Evolutionary conservation across 257 asterid genomes (phyloP), one percentile per base, ranked within the genome.

Genomic region (Euphrasia confusa): DNA sequence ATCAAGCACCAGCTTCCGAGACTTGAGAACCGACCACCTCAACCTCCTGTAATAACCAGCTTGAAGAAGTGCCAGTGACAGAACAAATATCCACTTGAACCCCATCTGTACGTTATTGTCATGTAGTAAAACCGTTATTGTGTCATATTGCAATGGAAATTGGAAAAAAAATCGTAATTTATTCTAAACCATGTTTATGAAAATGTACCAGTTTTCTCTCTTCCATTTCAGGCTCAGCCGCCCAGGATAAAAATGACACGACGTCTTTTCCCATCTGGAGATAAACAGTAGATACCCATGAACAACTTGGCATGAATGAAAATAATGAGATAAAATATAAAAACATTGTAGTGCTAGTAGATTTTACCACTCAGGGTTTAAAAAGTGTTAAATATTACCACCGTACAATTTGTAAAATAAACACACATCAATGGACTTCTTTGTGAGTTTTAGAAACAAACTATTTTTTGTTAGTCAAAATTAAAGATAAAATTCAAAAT

Each of bases 161-260:
- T 13, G 35, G 48, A 10, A 24, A 11, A 49, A 2, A 14, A 33
- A 26, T 18, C 1, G 26, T 10, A 26, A 15, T 26, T n/a, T 27
- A 30, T 56, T 7, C n/a, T 55, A 63, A 48, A 54, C 8, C 49
- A 5, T 8, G 49, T 39, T 27, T 37, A 15, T 28, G 39, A 18
- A 49, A 18, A 52, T 75, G 65, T 70, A 82, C 88, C 72, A 82
- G 78, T 62, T 82, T 82, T 55, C 88, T 73, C 66, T 82, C 88
- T 73, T 82, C 88, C 88, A 82, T 82, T 65, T 82, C 88, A n/a
- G 88, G 88, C 70, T 82, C 83, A 0, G 88, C 88, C 11, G 88
- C 88, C 88, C 88, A 82, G 0, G 81, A 53, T 48, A 82, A 72
- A 72, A 79, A 82, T 54, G 88, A 28, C 55, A 79, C 85, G 0